Percentiles rank a stretch among this genome's conserved stretches.
phyloP scores from a whole-genome alignment of 1,284 basidiomycete genomes.

The Cyathus pygmaeus region DNA sequence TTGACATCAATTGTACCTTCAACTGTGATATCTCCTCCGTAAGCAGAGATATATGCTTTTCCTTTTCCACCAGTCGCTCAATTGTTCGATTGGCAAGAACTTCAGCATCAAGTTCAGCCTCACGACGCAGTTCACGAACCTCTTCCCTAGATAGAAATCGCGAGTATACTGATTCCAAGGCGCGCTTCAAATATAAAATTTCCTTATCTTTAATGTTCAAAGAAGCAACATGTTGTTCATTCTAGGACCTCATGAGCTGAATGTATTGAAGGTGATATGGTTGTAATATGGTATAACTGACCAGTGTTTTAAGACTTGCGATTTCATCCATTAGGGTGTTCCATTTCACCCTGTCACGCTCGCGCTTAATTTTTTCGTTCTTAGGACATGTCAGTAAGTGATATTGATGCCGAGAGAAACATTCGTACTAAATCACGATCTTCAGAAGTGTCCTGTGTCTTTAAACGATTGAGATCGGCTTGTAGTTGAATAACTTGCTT shows the following conservation, averaged over 20 bases:
- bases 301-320: conserved; percentile 74
- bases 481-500: conserved; percentile 83
- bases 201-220: conserved; percentile 75
- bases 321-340: conserved; percentile 83
- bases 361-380: conserved; percentile 83
- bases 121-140: conserved; percentile 51
- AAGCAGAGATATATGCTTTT: conserved; percentile 70
- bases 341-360: conserved; percentile 81
- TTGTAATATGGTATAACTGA: conserved; percentile 34
- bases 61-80: conserved; percentile 76
- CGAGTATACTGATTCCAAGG: conserved; percentile 86
- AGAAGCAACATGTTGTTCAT: conserved; percentile 61
- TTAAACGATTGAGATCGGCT: conserved; percentile 74
- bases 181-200: conserved; percentile 80
- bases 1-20: conserved; percentile 59
- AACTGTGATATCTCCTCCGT: conserved; percentile 63
- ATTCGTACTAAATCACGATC: conserved; percentile 64
- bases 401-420: conserved; percentile 7
- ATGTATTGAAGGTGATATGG: conserved; percentile 2
- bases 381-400: conserved; percentile 33
- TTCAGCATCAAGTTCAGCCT: conserved; percentile 72
- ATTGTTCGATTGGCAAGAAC: conserved; percentile 78
- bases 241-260: conserved; percentile 47
- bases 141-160: conserved; percentile 70
- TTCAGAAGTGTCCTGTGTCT: conserved; percentile 65